Evolutionary conservation across 1,139 yeast species (phyloP).

Genomic region (Saccharomyces pastorianus): DNA sequence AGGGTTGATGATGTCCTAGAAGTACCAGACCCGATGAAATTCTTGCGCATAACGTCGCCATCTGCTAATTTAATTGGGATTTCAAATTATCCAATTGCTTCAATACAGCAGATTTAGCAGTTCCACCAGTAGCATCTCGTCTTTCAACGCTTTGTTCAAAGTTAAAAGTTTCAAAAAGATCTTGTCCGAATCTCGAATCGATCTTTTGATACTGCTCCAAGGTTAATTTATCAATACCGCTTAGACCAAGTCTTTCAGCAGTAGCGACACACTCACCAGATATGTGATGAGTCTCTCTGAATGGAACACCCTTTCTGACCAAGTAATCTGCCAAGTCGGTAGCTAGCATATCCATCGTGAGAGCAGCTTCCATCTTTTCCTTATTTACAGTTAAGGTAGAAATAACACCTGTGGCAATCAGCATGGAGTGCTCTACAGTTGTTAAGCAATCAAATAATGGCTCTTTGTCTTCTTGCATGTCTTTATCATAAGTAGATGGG

Average conservation of each 20-base stretch:
- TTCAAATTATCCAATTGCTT: conserved; percentile 53
- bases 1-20: not conserved
- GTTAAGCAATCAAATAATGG: conserved; percentile 86
- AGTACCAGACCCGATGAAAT: not conserved
- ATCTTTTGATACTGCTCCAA: conserved; percentile 70
- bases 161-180: conserved; percentile 75
- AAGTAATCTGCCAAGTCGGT: conserved; percentile 96
- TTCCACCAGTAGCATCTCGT: conserved; percentile 94
- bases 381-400: conserved; percentile 71
- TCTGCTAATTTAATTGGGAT: conserved; percentile 23
- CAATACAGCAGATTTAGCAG: conserved; percentile 82
- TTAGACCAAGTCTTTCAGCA: conserved; percentile 69
- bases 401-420: conserved; percentile 92
- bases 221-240: conserved; percentile 75
- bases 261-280: conserved; percentile 93
- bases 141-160: conserved; percentile 94
- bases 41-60: not conserved
- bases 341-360: conserved; percentile 98
- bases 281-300: conserved; percentile 97
- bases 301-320: conserved; percentile 96
- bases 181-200: conserved; percentile 71
- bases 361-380: conserved; percentile 72
- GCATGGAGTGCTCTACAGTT: conserved; percentile 86
- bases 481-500: conserved; percentile 96
- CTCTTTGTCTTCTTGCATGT: conserved; percentile 97